Evolutionary conservation across 2,329 filamentous ascomycete genomes (phyloP), one percentile per base, ranked within the genome.

Genomic region (Didymellaceae sp.): DNA sequence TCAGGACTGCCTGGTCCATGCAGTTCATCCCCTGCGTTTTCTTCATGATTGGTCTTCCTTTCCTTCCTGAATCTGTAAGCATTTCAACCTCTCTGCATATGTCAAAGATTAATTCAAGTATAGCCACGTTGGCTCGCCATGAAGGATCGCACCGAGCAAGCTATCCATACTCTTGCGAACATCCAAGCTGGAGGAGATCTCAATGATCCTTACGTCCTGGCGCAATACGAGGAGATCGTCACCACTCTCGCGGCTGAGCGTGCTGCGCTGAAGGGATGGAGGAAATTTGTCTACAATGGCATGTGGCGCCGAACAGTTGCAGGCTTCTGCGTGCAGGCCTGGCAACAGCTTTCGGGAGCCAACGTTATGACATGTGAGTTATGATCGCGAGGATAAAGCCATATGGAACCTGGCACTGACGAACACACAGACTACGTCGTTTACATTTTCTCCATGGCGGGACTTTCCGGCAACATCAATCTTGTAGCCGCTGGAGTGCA

Each of bases 401-500:
- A n/a, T n/a, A n/a, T n/a, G n/a, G n/a, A n/a, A n/a, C n/a, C n/a
- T n/a, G n/a, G n/a, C 6, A 13, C 40, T 43, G 14, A 43, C 84
- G 14, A 4, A 13, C 26, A 25, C 10, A 10, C 28, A 43, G 40
- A 46, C 67, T 86, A 86, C 50, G 78, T 86, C 51, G 80, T 82
- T 3, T 85, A 84, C 64, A 80, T 85, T 52, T 85, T 84, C 57
- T 67, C 79, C 41, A 86, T 86, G 82, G 82, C 82, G 8, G 78
- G 79, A 28, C 77, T 86, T 45, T 73, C 64, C 6, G 78, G 79
- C 8, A 80, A 83, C 48, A 72, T 80, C 54, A 80, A 80, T 16
- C 61, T 76, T 7, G 70, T 74, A 45, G 69, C 71, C 2, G 68
- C 68, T 1, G 70, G 72, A 13, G 66, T 77, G 9, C 74, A 77